Evolutionary conservation across 305 asterid genomes (phyloP), one percentile per base, ranked within the genome.

Genomic region (Fraxinus xanthoxyloides): DNA sequence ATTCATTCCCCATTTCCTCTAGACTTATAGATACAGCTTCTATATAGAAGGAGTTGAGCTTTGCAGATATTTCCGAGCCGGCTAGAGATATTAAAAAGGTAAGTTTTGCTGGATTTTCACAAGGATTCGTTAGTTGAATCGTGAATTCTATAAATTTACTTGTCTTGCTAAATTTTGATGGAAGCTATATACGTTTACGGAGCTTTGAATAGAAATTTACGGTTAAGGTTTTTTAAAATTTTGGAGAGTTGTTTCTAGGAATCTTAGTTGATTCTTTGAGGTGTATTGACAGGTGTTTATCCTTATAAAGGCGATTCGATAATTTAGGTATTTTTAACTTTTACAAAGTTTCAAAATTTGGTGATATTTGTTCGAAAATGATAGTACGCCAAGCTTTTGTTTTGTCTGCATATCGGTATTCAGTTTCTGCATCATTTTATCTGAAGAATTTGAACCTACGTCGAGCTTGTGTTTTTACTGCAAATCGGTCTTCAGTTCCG

Each of bases 341-440:
- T 70, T 63, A 19, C 28, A 31, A 7, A 28, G 56, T 70, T 32
- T 17, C 40, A n/a, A 70, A 77, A 19, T 77, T 72, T 63, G 54
- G 79, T 76, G 77, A 56, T 59, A 77, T 75, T 56, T 24, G 75
- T 74, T 74, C 19, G 81, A 82, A 80, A 88, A 88, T 86, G 90
- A 69, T 85, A 70, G 78, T 69, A 3, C 76, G 81, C n/a, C 69
- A 74, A 59, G 84, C 76, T 34, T 79, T 76, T 69, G 83, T 83
- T 83, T 79, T 85, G 80, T 79, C 86, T 72, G 86, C 82, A 8
- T 81, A 51, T 82, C 87, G 84, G 80, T 81, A 34, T 32, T 75
- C 82, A 74, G 43, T 78, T 9, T 84, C 83, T 46, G 79, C 63
- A 15, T 80, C 32, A 61, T 76, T 31, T 76, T 78, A 38, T 35